These are phyloP conservation scores for Cucumis melo DNA, from an alignment of 306 rosid genomes.

Conservation along the genomic window DNA sequence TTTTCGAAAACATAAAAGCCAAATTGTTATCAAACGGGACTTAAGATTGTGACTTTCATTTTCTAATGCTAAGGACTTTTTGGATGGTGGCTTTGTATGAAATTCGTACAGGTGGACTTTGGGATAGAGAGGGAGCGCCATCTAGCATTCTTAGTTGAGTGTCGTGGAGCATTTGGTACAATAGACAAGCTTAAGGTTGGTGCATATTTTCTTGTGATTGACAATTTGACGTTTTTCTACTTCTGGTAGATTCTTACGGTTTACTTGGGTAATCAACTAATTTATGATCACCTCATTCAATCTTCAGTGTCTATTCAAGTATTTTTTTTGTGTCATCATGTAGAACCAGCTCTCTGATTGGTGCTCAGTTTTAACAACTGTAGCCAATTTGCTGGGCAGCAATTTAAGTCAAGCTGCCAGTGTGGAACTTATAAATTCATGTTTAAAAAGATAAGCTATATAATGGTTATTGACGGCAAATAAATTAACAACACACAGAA, in stretches of 20 bases:
- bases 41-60: neutral
- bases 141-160: conserved; percentile 72
- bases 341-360: neutral
- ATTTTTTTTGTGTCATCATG: neutral
- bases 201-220: neutral
- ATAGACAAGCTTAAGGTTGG: conserved; percentile 66
- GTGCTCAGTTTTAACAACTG: neutral
- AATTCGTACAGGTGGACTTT: conserved; percentile 55
- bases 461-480: neutral
- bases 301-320: neutral
- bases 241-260: neutral
- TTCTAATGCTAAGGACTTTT: neutral
- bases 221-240: neutral
- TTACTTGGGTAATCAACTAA: neutral
- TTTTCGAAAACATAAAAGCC: no score
- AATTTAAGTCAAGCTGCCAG: neutral
- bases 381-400: neutral
- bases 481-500: neutral
- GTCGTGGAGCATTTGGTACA: conserved; percentile 74
- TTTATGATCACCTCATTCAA: neutral
- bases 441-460: neutral
- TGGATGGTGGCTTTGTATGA: neutral
- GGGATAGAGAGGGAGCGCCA: conserved; percentile 63
- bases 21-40: no score
- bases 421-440: neutral